Evolutionary conservation across 106 monocot genomes (phyloP), one percentile per base, ranked within the genome.

Genomic region (Dioscorea alata): DNA sequence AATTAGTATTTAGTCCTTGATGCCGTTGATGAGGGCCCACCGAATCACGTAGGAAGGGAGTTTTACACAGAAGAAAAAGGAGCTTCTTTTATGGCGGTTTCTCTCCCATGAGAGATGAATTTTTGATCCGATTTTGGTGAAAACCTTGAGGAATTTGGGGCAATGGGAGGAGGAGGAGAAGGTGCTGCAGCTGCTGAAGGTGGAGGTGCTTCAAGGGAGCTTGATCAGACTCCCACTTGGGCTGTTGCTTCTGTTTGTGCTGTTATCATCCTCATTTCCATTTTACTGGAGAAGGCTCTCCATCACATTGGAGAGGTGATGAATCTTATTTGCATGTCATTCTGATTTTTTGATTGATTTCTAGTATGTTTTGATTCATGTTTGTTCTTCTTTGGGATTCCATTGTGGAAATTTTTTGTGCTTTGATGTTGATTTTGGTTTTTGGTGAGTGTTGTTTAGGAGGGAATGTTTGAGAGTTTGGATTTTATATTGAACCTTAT

Each of bases 221-320:
- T 94, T 18, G 89, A 94, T 67, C 72, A 82, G 71, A 94, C 94
- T 6, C 89, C 94, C 17, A 94, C 94, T 35, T 94, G 94, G 94
- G 94, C 94, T 2, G 90, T 94, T 8, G 87, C 94, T 19, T 80
- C 85, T 6, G 90, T 94, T 49, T 86, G 86, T 61, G 74, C 77
- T 12, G 80, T 90, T 22, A 90, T 90, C 65, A 72, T 94, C 51
- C 15, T 87, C 33, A 82, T 94, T 68, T 94, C 94, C 58, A 84
- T 90, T 18, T 48, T 82, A 34, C 73, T 94, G 35, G 94, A 94
- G 75, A 84, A 90, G 66, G 75, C 31, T 23, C 78, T 94, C 4
- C 90, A 94, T 76, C 80, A 70, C 51, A 68, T 90, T 61, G 87
- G 90, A 18, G 58, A 84, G 82, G 86, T 91, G 49, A 76, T 13